Conservation (phyloP, 148 eudicot species). For the Rhododendron ovatum region DNA sequence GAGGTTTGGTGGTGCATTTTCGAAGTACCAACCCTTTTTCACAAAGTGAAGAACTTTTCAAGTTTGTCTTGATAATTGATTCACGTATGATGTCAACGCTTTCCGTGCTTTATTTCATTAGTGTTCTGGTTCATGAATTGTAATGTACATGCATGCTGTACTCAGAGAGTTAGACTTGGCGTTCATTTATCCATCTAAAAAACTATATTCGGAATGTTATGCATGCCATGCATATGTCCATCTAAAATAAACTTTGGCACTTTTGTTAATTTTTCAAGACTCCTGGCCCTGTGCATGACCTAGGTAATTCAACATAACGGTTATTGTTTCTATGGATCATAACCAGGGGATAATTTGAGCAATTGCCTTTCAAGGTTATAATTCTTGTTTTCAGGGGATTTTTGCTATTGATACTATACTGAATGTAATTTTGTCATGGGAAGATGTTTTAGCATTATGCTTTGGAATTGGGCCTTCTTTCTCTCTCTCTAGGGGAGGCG, state of each 20-base stretch:
- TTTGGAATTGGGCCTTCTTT: neutral
- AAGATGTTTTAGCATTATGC: neutral
- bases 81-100: neutral
- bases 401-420: neutral
- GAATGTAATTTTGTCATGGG: neutral
- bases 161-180: neutral
- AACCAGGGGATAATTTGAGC: neutral
- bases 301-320: neutral
- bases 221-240: neutral
- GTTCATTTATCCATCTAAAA: neutral
- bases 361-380: neutral
- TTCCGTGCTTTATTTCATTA: neutral
- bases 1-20: slow-evolving; percentile 87
- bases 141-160: neutral
- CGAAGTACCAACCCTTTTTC: slow-evolving; percentile 62
- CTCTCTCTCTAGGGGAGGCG: no score
- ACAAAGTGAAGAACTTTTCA: slow-evolving; percentile 71
- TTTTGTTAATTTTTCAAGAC: neutral
- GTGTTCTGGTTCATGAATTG: neutral
- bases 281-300: neutral
- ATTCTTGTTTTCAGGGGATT: neutral
- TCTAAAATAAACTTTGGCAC: neutral
- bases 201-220: neutral
- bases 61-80: slow-evolving; percentile 32
- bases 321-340: neutral